phyloP scores from a whole-genome alignment of 1,284 basidiomycete genomes.

The Phlebopus sp. region DNA sequence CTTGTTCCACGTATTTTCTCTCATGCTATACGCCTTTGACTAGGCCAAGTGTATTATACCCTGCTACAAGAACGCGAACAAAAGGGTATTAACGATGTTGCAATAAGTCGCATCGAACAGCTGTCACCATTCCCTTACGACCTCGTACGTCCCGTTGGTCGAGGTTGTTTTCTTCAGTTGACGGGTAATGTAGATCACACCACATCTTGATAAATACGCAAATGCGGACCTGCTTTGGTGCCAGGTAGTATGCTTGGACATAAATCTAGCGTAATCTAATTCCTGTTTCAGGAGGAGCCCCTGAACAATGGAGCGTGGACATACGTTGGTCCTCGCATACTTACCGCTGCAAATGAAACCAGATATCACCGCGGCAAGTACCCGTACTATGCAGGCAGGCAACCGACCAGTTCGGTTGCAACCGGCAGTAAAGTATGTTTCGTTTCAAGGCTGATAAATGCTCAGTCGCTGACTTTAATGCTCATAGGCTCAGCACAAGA shows the following conservation, averaged over 20 bases:
- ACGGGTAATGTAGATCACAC: slow-evolving; percentile 56
- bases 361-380: slow-evolving; percentile 90
- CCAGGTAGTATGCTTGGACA: slow-evolving; percentile 50
- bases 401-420: slow-evolving; percentile 85
- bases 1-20: too few species aligned
- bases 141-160: slow-evolving; percentile 47
- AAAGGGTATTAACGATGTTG: slow-evolving; percentile 87
- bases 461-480: background rate
- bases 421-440: slow-evolving; percentile 79
- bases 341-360: slow-evolving; percentile 80
- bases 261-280: slow-evolving; percentile 4
- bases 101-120: slow-evolving; percentile 94
- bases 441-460: background rate
- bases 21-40: slow-evolving; percentile 9
- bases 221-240: slow-evolving; percentile 92
- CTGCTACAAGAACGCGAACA: slow-evolving; percentile 89
- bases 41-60: slow-evolving; percentile 92
- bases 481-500: slow-evolving; percentile 72
- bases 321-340: slow-evolving; percentile 87
- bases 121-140: slow-evolving; percentile 96
- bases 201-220: slow-evolving; percentile 93
- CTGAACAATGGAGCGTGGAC: slow-evolving; percentile 94
- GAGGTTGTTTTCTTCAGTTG: background rate
- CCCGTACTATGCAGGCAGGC: slow-evolving; percentile 83
- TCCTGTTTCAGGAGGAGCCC: slow-evolving; percentile 65